Base-by-base conservation (phyloP, 495 filamentous ascomycete species). In the Penicillium riverlandense region DNA sequence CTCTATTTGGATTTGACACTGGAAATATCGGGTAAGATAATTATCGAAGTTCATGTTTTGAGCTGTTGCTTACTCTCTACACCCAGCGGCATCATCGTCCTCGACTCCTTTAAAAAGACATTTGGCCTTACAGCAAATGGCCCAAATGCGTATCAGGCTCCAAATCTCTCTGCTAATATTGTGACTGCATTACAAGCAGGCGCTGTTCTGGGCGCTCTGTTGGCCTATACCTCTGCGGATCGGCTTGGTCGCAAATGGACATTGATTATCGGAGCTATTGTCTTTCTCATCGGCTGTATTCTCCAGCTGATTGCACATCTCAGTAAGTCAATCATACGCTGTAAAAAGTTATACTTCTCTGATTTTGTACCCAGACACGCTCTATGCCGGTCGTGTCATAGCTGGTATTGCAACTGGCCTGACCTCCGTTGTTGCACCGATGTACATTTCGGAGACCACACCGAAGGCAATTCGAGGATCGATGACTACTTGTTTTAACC, bases 171-270 rank as follows among this genome's bases (percentile, higher is more conserved):
- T 33, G 77, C 75, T 29, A 66, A 75, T 34, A 77, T 80, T 47
- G 77, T 79, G 49, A 77, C 76, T 5, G 78, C 77, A 32, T 76
- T 74, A 38, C 79, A 79, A 54, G 79, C 76, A 46, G 78, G 77
- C 34, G 69, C 76, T 8, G 49, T 79, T 8, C 66, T 75, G 22
- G 77, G 74, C 29, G 82, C 78, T 43, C 63, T 22, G 22, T 22
- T 22, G 22, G 22, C 22, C 22, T 22, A 22, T 4, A 22, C 52
- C 31, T 70, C 71, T 12, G 75, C 67, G n/a, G 69, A 76, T 52
- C 76, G 61, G 35, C 48, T 80, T 12, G 80, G 80, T 6, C 62
- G 79, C 7, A 70, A 71, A 48, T 67, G 64, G 52, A 73, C 70
- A 11, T 63, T 84, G 7, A 58, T 70, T 35, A 41, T 71, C 41